A percentile compares a stretch with the other conserved stretches of the same genome.
phyloP scores from a whole-genome alignment of 179 eudicot genomes.

The Camellia oleifera region DNA sequence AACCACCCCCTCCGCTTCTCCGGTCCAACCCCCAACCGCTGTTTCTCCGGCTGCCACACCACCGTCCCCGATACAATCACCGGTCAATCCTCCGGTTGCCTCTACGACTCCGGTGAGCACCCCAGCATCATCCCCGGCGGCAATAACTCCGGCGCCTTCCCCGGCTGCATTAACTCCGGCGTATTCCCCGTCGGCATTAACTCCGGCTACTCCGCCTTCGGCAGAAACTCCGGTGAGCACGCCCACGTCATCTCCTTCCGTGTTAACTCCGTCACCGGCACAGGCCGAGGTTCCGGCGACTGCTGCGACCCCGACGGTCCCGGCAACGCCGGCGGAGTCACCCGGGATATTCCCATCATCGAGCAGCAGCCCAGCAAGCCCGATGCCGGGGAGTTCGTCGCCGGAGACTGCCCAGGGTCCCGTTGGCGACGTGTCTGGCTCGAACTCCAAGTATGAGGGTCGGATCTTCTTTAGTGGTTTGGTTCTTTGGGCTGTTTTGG shows the following conservation, averaged over 20 bases:
- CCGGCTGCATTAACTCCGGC: slow-evolving; percentile 9
- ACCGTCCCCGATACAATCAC: slow-evolving; percentile 4
- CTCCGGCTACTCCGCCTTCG: slow-evolving; percentile 9
- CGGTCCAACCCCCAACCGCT: slow-evolving; percentile 6
- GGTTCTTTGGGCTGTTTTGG: slow-evolving; percentile 30
- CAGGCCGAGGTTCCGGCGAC: slow-evolving; percentile 20
- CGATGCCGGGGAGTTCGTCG: slow-evolving; percentile 15
- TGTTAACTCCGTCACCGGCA: slow-evolving; percentile 7
- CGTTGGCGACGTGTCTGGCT: slow-evolving; percentile 23
- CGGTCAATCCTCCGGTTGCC: too few relatives aligned
- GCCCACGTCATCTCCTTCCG: neutral
- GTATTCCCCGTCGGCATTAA: neutral
- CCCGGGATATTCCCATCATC: slow-evolving; percentile 24
- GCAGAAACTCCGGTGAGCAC: slow-evolving; percentile 18
- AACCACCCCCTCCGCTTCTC: slow-evolving; percentile 1
- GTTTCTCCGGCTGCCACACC: slow-evolving; percentile 8
- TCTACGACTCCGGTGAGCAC: too few relatives aligned
- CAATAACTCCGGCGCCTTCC: neutral
- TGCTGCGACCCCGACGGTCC: slow-evolving; percentile 20
- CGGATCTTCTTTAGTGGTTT: slow-evolving; percentile 23
- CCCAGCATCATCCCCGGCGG: too few relatives aligned
- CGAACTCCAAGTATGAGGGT: slow-evolving; percentile 17
- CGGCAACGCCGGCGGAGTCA: slow-evolving; percentile 24
- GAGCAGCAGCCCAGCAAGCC: slow-evolving; percentile 19
- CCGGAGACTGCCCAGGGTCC: slow-evolving; percentile 32